phyloP scores from a whole-genome alignment of 116 monocot genomes.

The Dioscorea cayenensis region DNA sequence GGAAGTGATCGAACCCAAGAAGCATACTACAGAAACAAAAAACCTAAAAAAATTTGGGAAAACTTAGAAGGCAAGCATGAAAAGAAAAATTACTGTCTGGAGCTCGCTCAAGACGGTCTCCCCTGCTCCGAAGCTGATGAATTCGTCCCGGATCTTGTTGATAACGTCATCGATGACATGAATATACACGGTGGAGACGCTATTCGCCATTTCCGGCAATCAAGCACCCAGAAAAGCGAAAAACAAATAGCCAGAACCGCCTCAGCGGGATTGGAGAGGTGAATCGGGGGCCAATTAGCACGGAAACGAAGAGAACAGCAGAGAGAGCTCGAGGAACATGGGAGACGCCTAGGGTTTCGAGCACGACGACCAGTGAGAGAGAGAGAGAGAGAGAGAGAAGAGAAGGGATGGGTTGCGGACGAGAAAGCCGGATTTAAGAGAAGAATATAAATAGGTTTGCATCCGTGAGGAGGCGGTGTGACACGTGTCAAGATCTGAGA shows the following conservation, averaged over 20 bases:
- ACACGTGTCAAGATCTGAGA: conserved; percentile 22
- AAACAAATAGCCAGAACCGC: background rate
- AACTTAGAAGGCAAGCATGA: background rate
- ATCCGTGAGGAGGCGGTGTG: conserved; percentile 20
- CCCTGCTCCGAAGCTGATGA: conserved; percentile 44
- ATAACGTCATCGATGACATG: conserved; percentile 79
- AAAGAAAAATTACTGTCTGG: conserved; percentile 44
- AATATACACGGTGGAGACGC: conserved; percentile 58
- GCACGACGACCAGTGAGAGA: background rate
- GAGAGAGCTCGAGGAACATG: background rate
- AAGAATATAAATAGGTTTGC: conserved; percentile 58
- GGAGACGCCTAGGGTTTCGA: background rate
- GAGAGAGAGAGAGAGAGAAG: background rate
- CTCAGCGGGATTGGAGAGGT: background rate
- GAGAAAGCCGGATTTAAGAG: conserved; percentile 22
- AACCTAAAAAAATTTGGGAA: background rate
- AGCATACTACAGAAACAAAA: background rate
- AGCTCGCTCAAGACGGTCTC: conserved; percentile 58
- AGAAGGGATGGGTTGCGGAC: conserved; percentile 8
- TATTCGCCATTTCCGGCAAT: conserved; percentile 21
- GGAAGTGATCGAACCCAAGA: background rate
- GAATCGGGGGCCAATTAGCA: background rate
- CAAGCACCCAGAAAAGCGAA: background rate
- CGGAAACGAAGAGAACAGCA: background rate
- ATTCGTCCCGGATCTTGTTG: conserved; percentile 70